These are phyloP conservation scores for Erodium maritimum DNA, from an alignment of 345 rosid genomes.

Conservation along the genomic window DNA sequence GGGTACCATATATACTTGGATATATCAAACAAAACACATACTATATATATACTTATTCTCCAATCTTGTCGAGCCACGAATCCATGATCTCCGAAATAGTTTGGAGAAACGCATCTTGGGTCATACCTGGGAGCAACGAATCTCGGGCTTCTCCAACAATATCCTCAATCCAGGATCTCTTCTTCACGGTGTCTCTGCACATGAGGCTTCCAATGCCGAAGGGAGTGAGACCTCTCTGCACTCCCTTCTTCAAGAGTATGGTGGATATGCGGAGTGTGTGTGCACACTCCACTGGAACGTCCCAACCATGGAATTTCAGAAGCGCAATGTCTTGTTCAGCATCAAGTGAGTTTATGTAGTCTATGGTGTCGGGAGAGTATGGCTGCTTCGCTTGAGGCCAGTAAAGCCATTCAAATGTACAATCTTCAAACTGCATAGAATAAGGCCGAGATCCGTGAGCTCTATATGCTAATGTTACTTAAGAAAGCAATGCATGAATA, in stretches of 20 bases:
- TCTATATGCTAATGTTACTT: neutral
- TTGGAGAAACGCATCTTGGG: slow-evolving; percentile 27
- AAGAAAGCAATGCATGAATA: neutral
- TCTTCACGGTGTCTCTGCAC: slow-evolving; percentile 31
- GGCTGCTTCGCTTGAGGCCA: slow-evolving; percentile 43
- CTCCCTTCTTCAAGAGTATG: slow-evolving; percentile 39
- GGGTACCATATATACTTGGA: too few species aligned
- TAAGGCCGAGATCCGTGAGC: neutral
- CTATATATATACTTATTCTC: neutral
- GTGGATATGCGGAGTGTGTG: slow-evolving; percentile 24
- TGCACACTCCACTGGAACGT: slow-evolving; percentile 18
- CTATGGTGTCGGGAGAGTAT: slow-evolving; percentile 20
- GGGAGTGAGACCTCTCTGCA: slow-evolving; percentile 26
- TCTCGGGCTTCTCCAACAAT: slow-evolving; percentile 26
- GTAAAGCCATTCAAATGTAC: slow-evolving; percentile 37
- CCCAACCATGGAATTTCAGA: slow-evolving; percentile 30
- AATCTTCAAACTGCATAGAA: slow-evolving; percentile 28
- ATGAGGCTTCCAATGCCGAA: slow-evolving; percentile 28
- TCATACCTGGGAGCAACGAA: slow-evolving; percentile 23
- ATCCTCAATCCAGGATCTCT: slow-evolving; percentile 24
- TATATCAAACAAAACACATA: neutral
- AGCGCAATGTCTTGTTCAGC: slow-evolving; percentile 35
- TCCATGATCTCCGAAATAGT: slow-evolving; percentile 26
- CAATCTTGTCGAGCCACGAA: slow-evolving; percentile 17
- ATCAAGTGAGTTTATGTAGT: slow-evolving; percentile 26